These are phyloP conservation scores for Cinnamomum chago DNA, from an alignment of 164 flowering plant genomes.

Conservation along the genomic window DNA sequence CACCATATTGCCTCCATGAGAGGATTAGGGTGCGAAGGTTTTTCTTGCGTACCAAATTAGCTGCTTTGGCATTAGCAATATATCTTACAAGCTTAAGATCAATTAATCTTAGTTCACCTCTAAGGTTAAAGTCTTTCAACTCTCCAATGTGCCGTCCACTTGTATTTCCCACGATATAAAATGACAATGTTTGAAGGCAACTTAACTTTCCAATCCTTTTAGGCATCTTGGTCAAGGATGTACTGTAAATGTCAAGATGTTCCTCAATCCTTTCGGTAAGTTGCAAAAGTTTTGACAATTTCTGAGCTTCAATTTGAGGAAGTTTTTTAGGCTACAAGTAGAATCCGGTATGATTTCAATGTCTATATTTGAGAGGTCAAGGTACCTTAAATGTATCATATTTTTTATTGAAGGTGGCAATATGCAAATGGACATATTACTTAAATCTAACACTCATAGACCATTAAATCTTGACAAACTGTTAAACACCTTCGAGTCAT, in stretches of 20 bases:
- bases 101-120: neutral
- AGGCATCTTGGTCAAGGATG: neutral
- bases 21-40: neutral
- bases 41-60: neutral
- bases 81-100: neutral
- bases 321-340: neutral
- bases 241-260: neutral
- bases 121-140: neutral
- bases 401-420: neutral
- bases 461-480: neutral
- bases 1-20: neutral
- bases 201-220: neutral
- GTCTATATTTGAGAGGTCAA: neutral
- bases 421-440: neutral
- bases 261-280: neutral
- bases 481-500: neutral
- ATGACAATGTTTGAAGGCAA: neutral
- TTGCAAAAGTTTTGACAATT: neutral
- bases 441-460: neutral
- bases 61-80: neutral
- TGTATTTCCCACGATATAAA: neutral
- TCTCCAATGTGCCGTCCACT: neutral
- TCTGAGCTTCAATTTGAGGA: neutral
- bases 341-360: neutral
- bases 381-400: neutral